Percentiles rank a stretch among this genome's conserved stretches.
Evolutionary conservation across 768 basidiomycete genomes (phyloP).

Genomic region (Trichaptum fuscoviolaceum): DNA sequence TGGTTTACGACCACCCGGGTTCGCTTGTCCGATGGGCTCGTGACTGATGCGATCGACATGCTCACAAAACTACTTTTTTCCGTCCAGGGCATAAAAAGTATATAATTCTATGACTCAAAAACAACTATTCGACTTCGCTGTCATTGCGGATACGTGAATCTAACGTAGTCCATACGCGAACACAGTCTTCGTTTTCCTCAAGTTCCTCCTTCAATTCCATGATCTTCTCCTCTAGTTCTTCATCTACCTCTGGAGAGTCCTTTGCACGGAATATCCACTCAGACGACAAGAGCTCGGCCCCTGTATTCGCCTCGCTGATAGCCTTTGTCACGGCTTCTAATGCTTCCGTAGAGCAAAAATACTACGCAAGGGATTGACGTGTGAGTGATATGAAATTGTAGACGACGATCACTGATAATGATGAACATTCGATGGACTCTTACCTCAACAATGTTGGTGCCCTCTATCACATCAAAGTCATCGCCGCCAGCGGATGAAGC

Average conservation of each 20-base stretch:
- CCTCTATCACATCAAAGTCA: constrained; percentile 38
- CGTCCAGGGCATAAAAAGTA: not conserved
- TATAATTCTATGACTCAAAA: not conserved
- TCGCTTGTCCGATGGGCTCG: constrained; percentile 1
- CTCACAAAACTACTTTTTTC: not conserved
- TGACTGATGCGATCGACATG: not conserved
- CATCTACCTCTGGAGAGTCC: constrained; percentile 35
- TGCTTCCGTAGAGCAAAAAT: not conserved
- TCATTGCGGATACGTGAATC: constrained; percentile 18
- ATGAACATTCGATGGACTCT: constrained; percentile 7
- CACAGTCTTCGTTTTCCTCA: constrained; percentile 53
- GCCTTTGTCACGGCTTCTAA: constrained; percentile 26
- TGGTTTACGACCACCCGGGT: not conserved
- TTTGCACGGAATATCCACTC: constrained; percentile 53
- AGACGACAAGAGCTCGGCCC: not conserved
- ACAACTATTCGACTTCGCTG: not conserved
- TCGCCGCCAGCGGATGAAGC: constrained; percentile 38
- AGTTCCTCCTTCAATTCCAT: constrained; percentile 44
- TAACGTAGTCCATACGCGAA: constrained; percentile 53
- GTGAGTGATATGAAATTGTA: not conserved
- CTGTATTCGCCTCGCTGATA: constrained; percentile 15
- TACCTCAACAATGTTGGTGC: constrained; percentile 31
- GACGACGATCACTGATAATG: not conserved
- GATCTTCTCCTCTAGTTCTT: constrained; percentile 33
- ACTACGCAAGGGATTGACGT: not conserved